These are phyloP conservation scores for Nannizzia gypsea DNA, from an alignment of 2,329 filamentous ascomycete species.

Conservation along the genomic window DNA sequence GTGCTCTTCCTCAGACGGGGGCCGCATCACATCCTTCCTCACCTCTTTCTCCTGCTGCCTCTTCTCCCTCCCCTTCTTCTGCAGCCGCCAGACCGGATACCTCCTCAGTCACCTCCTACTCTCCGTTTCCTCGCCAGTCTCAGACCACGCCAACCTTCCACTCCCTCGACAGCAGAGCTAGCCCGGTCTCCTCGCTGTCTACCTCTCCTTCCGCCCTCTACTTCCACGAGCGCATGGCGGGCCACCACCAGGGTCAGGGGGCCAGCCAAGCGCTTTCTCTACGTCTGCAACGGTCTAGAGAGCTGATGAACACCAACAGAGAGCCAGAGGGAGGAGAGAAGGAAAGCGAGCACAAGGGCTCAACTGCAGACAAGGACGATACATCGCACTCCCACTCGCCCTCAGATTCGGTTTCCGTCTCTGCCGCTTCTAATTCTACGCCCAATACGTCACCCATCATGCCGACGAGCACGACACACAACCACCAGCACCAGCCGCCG, in stretches of 20 bases:
- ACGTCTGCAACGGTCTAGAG: neutral
- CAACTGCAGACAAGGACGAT: neutral
- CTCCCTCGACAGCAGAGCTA: neutral
- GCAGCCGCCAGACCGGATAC: neutral
- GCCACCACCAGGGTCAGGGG: conserved; percentile 2
- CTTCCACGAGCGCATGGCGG: conserved; percentile 3
- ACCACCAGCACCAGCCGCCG: neutral
- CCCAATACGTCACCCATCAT: conserved; percentile 1
- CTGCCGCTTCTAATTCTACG: neutral
- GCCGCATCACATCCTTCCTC: neutral
- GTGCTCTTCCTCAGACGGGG: conserved; percentile 3
- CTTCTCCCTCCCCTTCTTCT: neutral
- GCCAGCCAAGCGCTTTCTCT: neutral
- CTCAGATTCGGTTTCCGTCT: neutral
- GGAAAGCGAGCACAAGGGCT: neutral
- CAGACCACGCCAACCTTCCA: neutral
- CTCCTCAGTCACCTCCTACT: conserved; percentile 4
- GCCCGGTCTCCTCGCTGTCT: neutral
- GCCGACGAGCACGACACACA: neutral
- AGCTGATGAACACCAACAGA: neutral
- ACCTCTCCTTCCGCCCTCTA: neutral
- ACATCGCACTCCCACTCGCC: neutral
- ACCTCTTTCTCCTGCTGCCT: neutral
- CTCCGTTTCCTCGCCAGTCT: neutral
- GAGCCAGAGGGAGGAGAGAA: neutral